Evolutionary conservation across 306 rosid genomes (phyloP).

Genomic region (Alnus rubra): DNA sequence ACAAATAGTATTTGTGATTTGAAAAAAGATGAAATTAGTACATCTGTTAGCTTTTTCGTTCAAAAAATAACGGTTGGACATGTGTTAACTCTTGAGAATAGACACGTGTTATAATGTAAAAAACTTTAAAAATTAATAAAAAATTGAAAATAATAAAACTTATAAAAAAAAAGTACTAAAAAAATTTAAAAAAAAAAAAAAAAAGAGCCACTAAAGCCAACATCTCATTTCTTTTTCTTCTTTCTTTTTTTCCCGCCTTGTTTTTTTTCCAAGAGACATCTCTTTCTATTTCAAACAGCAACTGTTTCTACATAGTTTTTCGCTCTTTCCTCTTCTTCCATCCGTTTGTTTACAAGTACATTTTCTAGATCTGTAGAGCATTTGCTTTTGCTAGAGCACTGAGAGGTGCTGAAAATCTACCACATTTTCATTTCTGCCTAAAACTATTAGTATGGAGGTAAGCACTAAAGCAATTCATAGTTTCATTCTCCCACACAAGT

Average conservation of each 20-base stretch:
- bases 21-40: too few relatives aligned
- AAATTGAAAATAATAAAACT: too few relatives aligned
- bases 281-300: too few relatives aligned
- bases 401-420: constrained; percentile 5
- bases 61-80: too few relatives aligned
- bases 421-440: neutral
- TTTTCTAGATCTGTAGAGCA: neutral
- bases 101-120: too few relatives aligned
- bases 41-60: too few relatives aligned
- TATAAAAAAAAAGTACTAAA: too few relatives aligned
- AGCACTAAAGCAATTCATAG: neutral
- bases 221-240: neutral
- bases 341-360: neutral
- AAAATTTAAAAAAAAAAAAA: too few relatives aligned
- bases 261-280: neutral
- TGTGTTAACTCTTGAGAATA: too few relatives aligned
- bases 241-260: neutral
- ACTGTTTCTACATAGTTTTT: neutral
- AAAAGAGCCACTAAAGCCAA: neutral
- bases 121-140: too few relatives aligned
- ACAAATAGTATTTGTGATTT: too few relatives aligned
- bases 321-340: neutral
- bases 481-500: constrained; percentile 31
- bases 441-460: constrained; percentile 11
- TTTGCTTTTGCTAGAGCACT: neutral